Percentiles rank a stretch among this genome's conserved stretches.
phyloP scores from a whole-genome alignment of 352 stramenopile species.

The Globisporangium uncinulatum region DNA sequence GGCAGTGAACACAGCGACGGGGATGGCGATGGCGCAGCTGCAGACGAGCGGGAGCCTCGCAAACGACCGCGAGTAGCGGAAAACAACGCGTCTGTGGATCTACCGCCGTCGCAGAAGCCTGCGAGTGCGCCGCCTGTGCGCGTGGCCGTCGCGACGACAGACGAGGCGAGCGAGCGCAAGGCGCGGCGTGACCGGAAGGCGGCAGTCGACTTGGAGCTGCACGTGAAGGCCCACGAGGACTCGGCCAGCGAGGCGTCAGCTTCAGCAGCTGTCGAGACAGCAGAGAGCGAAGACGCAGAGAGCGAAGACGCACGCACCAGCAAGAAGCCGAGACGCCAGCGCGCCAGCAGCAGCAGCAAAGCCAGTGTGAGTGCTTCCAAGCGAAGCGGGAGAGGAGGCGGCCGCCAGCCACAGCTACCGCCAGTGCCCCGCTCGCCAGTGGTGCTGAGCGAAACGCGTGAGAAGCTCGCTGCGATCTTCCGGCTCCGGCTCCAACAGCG shows the following conservation, averaged over 20 bases:
- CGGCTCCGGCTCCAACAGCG: conserved; percentile 45
- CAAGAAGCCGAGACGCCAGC: neutral
- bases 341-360: neutral
- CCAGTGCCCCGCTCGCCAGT: neutral
- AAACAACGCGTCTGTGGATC: neutral
- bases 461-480: conserved; percentile 64
- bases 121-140: conserved; percentile 18
- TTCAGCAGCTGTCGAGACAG: conserved; percentile 3
- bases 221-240: conserved; percentile 40
- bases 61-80: neutral
- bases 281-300: conserved; percentile 7
- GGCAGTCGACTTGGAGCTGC: conserved; percentile 50
- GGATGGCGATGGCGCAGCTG: neutral
- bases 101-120: neutral
- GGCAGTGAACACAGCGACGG: neutral
- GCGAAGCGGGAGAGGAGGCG: neutral
- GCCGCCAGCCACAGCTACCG: neutral
- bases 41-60: neutral
- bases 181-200: conserved; percentile 21
- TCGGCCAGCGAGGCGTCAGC: conserved; percentile 3
- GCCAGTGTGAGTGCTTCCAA: neutral
- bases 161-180: conserved; percentile 45
- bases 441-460: conserved; percentile 17
- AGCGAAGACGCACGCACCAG: conserved; percentile 10
- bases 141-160: conserved; percentile 39